phyloP scores from a whole-genome alignment of 1,284 basidiomycete genomes.

The Fomitopsis schrenkii region DNA sequence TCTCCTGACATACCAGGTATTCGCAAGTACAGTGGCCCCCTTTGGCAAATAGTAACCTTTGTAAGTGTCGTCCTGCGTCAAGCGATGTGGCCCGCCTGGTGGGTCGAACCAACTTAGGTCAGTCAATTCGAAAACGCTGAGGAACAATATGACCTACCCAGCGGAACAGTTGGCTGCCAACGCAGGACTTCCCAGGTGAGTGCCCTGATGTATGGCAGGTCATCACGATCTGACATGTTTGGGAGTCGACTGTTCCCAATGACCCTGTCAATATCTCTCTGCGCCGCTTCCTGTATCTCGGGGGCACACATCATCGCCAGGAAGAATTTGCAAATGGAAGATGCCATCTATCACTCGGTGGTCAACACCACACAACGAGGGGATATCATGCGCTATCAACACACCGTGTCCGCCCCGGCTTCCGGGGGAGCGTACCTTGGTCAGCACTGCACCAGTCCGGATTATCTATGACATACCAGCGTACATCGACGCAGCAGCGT shows the following conservation, averaged over 20 bases:
- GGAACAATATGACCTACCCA: constrained; percentile 13
- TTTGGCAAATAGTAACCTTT: constrained; percentile 25
- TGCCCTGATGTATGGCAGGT: constrained; percentile 29
- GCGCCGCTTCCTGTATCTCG: constrained; percentile 27
- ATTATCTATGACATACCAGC: neutral
- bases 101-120: neutral
- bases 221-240: constrained; percentile 23
- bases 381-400: neutral
- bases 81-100: constrained; percentile 21
- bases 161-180: constrained; percentile 24
- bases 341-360: constrained; percentile 17
- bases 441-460: neutral
- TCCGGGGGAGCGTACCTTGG: constrained; percentile 2
- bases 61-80: constrained; percentile 24
- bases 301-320: constrained; percentile 29
- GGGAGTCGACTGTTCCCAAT: constrained; percentile 28
- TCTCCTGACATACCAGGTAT: constrained; percentile 15
- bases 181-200: constrained; percentile 26
- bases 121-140: neutral
- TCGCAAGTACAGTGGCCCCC: constrained; percentile 22
- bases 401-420: constrained; percentile 25
- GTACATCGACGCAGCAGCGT: constrained; percentile 24
- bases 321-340: constrained; percentile 17
- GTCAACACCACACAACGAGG: no score
- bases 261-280: constrained; percentile 27